These are phyloP conservation scores for Fusarium multiceps DNA, from an alignment of 2,329 filamentous ascomycete species.

Conservation along the genomic window DNA sequence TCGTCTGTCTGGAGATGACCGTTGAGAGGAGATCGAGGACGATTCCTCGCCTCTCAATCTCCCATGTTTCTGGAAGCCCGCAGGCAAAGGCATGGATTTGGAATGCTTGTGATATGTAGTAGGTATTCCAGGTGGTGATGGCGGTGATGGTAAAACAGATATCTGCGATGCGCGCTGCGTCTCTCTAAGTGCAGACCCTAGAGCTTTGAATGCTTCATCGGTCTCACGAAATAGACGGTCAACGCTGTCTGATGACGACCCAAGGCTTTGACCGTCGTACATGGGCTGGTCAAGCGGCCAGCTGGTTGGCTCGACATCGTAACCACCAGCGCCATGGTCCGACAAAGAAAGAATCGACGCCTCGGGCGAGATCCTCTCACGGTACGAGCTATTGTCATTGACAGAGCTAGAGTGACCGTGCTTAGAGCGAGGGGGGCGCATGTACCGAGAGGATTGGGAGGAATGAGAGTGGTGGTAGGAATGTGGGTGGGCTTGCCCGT, in stretches of 20 bases:
- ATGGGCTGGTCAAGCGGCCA: slow-evolving; percentile 17
- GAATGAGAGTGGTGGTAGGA: slow-evolving; percentile 34
- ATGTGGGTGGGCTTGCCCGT: slow-evolving; percentile 36
- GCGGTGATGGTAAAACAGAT: slow-evolving; percentile 29
- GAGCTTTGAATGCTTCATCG: slow-evolving; percentile 62
- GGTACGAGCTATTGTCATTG: slow-evolving; percentile 15
- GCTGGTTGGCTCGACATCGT: slow-evolving; percentile 23
- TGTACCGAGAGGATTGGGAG: slow-evolving; percentile 25
- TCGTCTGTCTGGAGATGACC: slow-evolving; percentile 41
- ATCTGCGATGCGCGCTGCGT: slow-evolving; percentile 39
- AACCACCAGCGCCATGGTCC: slow-evolving; percentile 24
- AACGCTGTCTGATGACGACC: slow-evolving; percentile 52
- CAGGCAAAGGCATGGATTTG: slow-evolving; percentile 42
- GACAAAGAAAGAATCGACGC: slow-evolving; percentile 43
- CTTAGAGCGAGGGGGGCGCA: slow-evolving; percentile 39
- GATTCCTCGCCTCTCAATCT: slow-evolving; percentile 26
- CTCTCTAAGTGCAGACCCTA: slow-evolving; percentile 56
- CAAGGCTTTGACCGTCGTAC: slow-evolving; percentile 33
- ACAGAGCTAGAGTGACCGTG: slow-evolving; percentile 26
- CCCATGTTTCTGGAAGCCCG: slow-evolving; percentile 30
- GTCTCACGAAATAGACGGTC: slow-evolving; percentile 61
- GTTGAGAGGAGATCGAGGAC: slow-evolving; percentile 21
- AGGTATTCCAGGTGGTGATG: slow-evolving; percentile 31
- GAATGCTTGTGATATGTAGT: slow-evolving; percentile 31
- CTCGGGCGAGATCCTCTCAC: slow-evolving; percentile 12